Base-by-base conservation (phyloP, 805 yeast genomes). In the Metschnikowia arizonensis region DNA sequence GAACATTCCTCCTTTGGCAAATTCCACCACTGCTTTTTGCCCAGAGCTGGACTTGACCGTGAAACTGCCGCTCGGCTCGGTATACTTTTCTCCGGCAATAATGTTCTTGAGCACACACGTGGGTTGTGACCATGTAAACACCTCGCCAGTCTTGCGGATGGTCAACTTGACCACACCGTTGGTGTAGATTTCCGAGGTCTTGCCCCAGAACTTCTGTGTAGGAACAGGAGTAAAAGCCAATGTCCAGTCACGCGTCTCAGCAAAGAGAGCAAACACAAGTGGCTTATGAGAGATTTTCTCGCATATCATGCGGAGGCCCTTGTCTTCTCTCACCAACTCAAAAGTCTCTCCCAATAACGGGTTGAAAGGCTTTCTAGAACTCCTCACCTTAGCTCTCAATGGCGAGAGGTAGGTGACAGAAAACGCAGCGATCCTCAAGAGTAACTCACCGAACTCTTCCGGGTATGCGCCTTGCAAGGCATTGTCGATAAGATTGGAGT, bases 251-350 rank as follows among this genome's bases (percentile, higher is more conserved):
- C 67, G 62, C 19, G 86, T 74, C 47, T 91, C 97, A 4, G 81
- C 86, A 61, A 79, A 82, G 18, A 83, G 71, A 1, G 97, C 97
- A 68, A 89, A 81, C 2, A 90, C 79, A 12, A 83, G 82, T 2
- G 99, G 99, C 46, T 87, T 78, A 58, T 93, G 99, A 25, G 79
- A 65, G 15, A 93, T 95, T 60, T 93, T 93, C 61, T 93, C 99
- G 14, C 88, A 74, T 4, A 93, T 54, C 33, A 86, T 62, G 54
- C 98, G 69, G 53, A 83, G 74, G 0, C 90, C 90, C 41, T 77
- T 65, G 57, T 88, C 96, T 50, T 88, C 96, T 33, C 96, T 76
- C 1, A 88, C 93, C 34, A 88, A 70, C 64, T 93, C 99, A 63
- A 65, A 93, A 0, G 97, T 90, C 62, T 93, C 99, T 17, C 98